Evolutionary conservation across 768 basidiomycete species (phyloP), one percentile per base, ranked within the genome.

Genomic region (Mrakia hoshinonis): DNA sequence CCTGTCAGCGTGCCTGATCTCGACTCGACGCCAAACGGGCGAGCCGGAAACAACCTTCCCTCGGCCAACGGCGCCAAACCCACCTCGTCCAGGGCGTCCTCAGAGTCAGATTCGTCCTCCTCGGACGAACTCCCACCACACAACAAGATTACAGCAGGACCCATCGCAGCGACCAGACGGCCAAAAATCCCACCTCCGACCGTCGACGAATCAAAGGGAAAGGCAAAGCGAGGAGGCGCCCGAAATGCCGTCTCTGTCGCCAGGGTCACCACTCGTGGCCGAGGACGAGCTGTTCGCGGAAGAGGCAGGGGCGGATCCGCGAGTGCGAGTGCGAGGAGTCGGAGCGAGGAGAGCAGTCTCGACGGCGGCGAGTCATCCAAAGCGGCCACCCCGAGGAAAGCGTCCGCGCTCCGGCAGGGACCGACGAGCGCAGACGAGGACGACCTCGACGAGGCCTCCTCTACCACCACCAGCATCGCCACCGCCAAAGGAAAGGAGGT

Each of bases 91-190:
- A 26, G 29, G 34, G 58, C 20, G 12, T 22, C 58, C 34, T 38
- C 58, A 7, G 48, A 36, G 18, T 66, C 64, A 26, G 47, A 46
- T 11, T 66, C 64, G 29, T 46, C 63, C 31, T 47, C 46, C 26
- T 20, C 46, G 26, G 18, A 26, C 20, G 22, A 47, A 15, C 29
- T 47, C 46, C 48, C 43, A 48, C 31, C 64, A 48, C 48, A 66
- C 48, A 66, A 66, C 48, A 66, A 43, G 15, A 66, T 66, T 29
- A 66, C 46, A 2, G 47, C 64, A 20, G 64, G 64, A 12, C 64
- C 64, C 47, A 66, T 47, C 43, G 43, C 64, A 51, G 64, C 64
- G 13, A 66, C 64, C 3, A 10, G 64, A 36, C 24, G 64, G 4
- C 64, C 64, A 13, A 43, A n/a, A 5, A 13, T 46, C 48, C 29